Evolutionary conservation across 2,329 filamentous ascomycete species (phyloP), one percentile per base, ranked within the genome.

Genomic region (Pseudocercospora musae): DNA sequence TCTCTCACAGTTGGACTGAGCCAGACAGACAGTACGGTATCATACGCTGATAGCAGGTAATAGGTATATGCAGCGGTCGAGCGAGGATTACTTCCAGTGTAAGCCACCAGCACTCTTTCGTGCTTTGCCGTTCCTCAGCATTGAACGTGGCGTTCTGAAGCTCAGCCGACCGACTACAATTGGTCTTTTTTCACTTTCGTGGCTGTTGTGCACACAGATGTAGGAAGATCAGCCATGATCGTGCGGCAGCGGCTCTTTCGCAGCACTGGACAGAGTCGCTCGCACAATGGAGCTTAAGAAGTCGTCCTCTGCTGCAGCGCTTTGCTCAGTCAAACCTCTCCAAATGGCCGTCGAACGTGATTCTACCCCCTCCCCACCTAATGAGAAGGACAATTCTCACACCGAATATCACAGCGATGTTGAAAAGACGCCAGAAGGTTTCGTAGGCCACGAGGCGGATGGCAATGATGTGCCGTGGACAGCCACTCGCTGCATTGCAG

Each of bases 401-500:
- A 54, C 56, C 46, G 61, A 63, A 53, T 59, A 63, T 46, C 55
- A 57, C 46, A 66, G 59, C 53, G 64, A 64, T 27, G n/a, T 62
- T 37, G 66, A 68, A 50, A 66, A 68, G 56, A 49, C 57, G 37
- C 59, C 59, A 44, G 50, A 50, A 11, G 64, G 66, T 27, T 63
- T 64, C 42, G 56, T 29, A 25, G 40, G 46, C 2, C 46, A 63
- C 58, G 64, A 63, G 27, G 46, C 31, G 8, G 64, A 66, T 44
- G 64, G 23, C 18, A 46, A 66, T 21, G 60, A 68, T 37, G 57
- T 63, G 46, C 66, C 66, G 37, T 68, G 66, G 66, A 68, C 66
- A n/a, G 54, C 57, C 23, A 68, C 62, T 13, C 65, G 66, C 15
- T 66, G 65, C 54, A 64, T 68, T 31, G 66, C 66, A 27, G 59